These are phyloP conservation scores for Laguncularia racemosa DNA, from an alignment of 345 rosid genomes.

Conservation along the genomic window DNA sequence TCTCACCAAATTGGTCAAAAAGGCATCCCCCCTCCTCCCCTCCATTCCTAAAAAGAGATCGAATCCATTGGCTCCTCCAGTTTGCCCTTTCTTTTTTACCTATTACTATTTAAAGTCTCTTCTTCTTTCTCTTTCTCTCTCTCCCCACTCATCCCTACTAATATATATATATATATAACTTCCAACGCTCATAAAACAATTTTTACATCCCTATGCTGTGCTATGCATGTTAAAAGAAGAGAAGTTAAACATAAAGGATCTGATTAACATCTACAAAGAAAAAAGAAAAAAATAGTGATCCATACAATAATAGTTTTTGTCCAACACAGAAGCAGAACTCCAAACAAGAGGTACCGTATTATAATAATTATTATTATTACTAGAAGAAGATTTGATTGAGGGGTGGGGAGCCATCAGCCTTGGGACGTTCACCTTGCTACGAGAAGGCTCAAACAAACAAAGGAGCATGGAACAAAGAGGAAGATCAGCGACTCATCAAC, in stretches of 20 bases:
- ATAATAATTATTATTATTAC: no score
- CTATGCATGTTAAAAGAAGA: no score
- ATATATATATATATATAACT: slow-evolving; percentile 1
- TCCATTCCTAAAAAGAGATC: not conserved
- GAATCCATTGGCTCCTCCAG: not conserved
- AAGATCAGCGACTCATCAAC: slow-evolving; percentile 69
- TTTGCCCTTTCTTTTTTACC: not conserved
- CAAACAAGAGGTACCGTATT: no score
- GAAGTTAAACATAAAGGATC: no score
- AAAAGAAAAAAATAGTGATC: not conserved
- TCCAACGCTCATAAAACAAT: not conserved
- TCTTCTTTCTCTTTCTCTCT: not conserved
- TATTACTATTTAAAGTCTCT: not conserved
- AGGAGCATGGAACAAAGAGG: slow-evolving; percentile 93
- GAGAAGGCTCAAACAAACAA: slow-evolving; percentile 86
- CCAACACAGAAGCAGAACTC: no score
- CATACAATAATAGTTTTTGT: not conserved
- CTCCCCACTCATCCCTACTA: not conserved
- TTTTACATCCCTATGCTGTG: not conserved
- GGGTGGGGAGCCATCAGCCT: slow-evolving; percentile 14
- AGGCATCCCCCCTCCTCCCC: slow-evolving; percentile 5
- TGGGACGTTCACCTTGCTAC: slow-evolving; percentile 91
- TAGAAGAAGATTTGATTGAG: no score
- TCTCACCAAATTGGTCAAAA: slow-evolving; percentile 36
- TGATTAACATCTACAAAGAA: not conserved